Percentiles rank a stretch among this genome's conserved stretches.
Conservation (phyloP, 2,329 filamentous ascomycete species). For the Rasamsonia emersonii region DNA sequence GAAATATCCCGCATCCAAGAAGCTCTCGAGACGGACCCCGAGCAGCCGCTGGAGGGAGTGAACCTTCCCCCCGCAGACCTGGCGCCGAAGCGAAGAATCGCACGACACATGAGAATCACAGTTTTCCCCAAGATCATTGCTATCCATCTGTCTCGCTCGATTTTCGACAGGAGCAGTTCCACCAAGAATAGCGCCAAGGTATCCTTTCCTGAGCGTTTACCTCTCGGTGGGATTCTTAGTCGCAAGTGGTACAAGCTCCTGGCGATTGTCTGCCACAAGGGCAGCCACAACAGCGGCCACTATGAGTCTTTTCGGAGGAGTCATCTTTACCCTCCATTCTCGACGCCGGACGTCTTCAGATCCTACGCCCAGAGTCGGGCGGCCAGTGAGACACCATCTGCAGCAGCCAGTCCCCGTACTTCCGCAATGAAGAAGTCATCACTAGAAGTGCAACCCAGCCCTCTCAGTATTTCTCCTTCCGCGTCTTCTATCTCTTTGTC, state of each 20-base stretch:
- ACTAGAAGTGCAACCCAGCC: conserved; percentile 20
- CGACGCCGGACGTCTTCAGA: conserved; percentile 72
- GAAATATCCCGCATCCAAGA: conserved; percentile 58
- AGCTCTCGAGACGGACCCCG: conserved; percentile 73
- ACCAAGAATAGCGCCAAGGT: conserved; percentile 95
- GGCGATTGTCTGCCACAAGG: conserved; percentile 86
- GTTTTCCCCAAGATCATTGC: conserved; percentile 82
- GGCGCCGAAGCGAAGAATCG: conserved; percentile 75
- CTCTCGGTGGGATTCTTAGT: conserved; percentile 69
- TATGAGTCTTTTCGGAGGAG: conserved; percentile 95
- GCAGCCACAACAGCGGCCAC: conserved; percentile 90
- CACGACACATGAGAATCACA: conserved; percentile 79
- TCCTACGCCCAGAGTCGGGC: conserved; percentile 58
- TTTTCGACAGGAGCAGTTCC: conserved; percentile 72
- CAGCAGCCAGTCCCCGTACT: conserved; percentile 40
- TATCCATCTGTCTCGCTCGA: conserved; percentile 85
- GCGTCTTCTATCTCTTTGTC: conserved; percentile 29
- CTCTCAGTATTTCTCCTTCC: conserved; percentile 22
- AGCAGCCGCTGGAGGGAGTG: conserved; percentile 63
- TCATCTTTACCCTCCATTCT: conserved; percentile 67
- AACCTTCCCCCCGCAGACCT: conserved; percentile 63
- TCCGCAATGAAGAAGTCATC: conserved; percentile 25
- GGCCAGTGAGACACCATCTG: conserved; percentile 45
- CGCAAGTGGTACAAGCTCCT: conserved; percentile 76
- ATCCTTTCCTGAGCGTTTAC: conserved; percentile 76